Percentiles rank a stretch among this genome's conserved stretches.
phyloP scores from a whole-genome alignment of 768 basidiomycete genomes.

The Mrakia frigida region DNA sequence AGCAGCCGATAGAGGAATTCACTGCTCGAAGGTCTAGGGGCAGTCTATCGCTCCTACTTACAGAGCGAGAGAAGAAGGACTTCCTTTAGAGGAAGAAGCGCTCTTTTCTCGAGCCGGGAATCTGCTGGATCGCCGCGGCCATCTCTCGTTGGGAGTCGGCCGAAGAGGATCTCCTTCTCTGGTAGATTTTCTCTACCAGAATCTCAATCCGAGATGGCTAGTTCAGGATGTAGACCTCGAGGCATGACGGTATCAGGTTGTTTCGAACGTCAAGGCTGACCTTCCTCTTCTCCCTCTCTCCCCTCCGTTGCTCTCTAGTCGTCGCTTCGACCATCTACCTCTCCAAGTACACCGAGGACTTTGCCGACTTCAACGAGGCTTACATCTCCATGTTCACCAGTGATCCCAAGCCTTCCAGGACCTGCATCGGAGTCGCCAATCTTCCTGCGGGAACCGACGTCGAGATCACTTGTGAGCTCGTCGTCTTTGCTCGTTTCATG shows the following conservation, averaged over 20 bases:
- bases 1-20: no score
- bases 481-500: background rate
- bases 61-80: no score
- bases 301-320: background rate
- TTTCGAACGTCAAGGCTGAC: background rate
- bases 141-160: background rate
- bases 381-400: conserved; percentile 16
- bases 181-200: background rate
- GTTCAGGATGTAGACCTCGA: no score
- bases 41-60: no score
- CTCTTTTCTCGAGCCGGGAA: background rate
- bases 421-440: conserved; percentile 30
- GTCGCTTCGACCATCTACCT: conserved; percentile 32
- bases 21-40: background rate
- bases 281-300: background rate
- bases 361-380: conserved; percentile 27
- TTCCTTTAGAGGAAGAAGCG: background rate
- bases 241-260: background rate
- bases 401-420: conserved; percentile 13
- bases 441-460: conserved; percentile 26
- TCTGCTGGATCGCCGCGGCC: background rate
- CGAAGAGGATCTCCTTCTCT: background rate
- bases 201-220: background rate
- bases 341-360: conserved; percentile 28
- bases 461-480: conserved; percentile 23